A percentile compares a stretch with the other conserved stretches of the same genome.
Conservation (phyloP, 768 basidiomycete species). For the Strobilomyces echinocephalus region DNA sequence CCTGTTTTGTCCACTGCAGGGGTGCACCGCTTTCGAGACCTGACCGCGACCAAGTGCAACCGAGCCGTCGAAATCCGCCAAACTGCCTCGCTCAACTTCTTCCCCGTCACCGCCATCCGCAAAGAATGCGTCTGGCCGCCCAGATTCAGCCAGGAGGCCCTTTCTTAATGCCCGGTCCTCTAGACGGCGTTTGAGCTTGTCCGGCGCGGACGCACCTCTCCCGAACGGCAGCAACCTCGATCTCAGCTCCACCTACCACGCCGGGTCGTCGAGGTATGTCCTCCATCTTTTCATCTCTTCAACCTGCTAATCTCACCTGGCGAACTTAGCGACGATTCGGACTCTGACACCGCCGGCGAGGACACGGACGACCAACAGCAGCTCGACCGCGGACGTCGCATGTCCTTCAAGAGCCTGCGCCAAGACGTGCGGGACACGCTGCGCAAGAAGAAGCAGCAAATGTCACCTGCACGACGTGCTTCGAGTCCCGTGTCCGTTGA, state of each 20-base stretch:
- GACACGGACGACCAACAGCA: constrained; percentile 53
- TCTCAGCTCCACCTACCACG: constrained; percentile 86
- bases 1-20: constrained; percentile 14
- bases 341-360: constrained; percentile 48
- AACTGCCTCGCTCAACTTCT: constrained; percentile 75
- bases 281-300: neutral
- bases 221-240: constrained; percentile 41
- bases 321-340: constrained; percentile 42
- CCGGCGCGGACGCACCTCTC: constrained; percentile 16
- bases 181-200: constrained; percentile 25
- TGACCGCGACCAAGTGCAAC: constrained; percentile 1
- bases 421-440: constrained; percentile 23
- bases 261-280: constrained; percentile 72
- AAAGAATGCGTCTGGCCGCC: constrained; percentile 47
- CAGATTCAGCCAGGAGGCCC: constrained; percentile 42
- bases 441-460: constrained; percentile 28
- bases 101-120: constrained; percentile 70
- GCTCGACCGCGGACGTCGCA: constrained; percentile 41
- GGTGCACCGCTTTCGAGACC: constrained; percentile 7
- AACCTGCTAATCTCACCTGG: constrained; percentile 17
- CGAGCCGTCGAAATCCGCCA: constrained; percentile 32
- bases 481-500: constrained; percentile 22
- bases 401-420: constrained; percentile 29
- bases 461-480: constrained; percentile 21
- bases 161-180: constrained; percentile 26